Evolutionary conservation across 208 protist genomes (phyloP), one percentile per base, ranked within the genome.

Genomic region (Trypanosoma scelopori): DNA sequence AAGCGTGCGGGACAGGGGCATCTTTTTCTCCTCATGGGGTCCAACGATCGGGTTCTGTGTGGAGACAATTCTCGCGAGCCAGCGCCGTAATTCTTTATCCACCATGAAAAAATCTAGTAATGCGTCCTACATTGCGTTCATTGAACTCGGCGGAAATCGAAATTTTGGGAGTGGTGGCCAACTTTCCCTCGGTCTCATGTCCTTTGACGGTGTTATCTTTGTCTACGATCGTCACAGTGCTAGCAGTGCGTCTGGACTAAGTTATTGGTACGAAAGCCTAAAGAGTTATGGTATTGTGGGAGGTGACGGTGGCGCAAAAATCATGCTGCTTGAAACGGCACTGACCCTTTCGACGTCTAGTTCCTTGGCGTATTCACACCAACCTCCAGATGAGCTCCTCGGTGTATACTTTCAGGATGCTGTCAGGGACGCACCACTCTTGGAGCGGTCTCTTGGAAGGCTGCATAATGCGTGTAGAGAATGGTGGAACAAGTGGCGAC

Each of bases 171-270:
- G 53, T 43, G 74, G 69, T 13, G 76, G 77, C 25, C 74, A 70
- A 46, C 58, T 84, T 41, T 80, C 84, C 0, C 55, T 91, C 35
- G 60, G 62, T 35, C 62, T 71, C 4, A 81, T 92, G 23, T 43
- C 59, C 27, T 89, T 87, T 60, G 85, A 92, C 63, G 89, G 89
- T 60, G 75, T 91, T 52, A 85, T 91, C 39, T 86, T 91, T 35
- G 55, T 94, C 25, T 91, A 94, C 66, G 74, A 89, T 47, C 74
- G 78, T 6, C 65, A 76, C 48, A 78, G 78, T 58, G 71, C 75
- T n/a, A 72, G 77, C 42, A 92, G 82, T 73, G 76, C 80, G 11
- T 56, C 72, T n/a, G 71, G 78, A 45, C 74, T 91, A 7, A 50
- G 67, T 6, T 60, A 67, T 28, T 88, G 85, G 83, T 88, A 92